Percentiles rank a stretch among this genome's conserved stretches.
These are phyloP conservation scores for Geotrichum klebahnii DNA, from an alignment of 1,139 yeast genomes.

Conservation along the genomic window DNA sequence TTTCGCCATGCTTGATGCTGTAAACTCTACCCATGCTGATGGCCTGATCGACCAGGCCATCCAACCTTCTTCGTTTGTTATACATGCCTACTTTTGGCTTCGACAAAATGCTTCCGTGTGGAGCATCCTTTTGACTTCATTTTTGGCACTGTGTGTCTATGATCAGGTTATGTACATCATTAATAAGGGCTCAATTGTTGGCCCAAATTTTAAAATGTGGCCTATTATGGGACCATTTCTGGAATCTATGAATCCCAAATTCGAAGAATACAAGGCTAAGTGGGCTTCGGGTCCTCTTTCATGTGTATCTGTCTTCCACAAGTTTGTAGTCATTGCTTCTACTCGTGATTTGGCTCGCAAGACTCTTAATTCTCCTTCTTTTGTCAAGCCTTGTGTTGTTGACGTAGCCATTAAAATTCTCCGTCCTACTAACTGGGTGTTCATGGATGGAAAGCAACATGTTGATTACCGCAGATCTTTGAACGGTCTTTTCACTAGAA, in stretches of 20 bases:
- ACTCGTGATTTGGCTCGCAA: slow-evolving; percentile 87
- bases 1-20: slow-evolving; percentile 13
- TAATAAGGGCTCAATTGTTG: slow-evolving; percentile 83
- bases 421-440: slow-evolving; percentile 96
- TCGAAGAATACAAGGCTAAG: slow-evolving; percentile 85
- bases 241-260: slow-evolving; percentile 93
- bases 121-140: slow-evolving; percentile 49
- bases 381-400: slow-evolving; percentile 94
- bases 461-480: slow-evolving; percentile 86
- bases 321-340: slow-evolving; percentile 93
- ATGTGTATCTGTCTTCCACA: slow-evolving; percentile 95
- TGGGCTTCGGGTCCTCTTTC: slow-evolving; percentile 94
- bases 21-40: slow-evolving; percentile 12
- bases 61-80: slow-evolving; percentile 14
- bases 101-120: slow-evolving; percentile 30
- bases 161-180: slow-evolving; percentile 78
- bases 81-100: slow-evolving; percentile 13
- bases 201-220: slow-evolving; percentile 82
- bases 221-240: slow-evolving; percentile 95
- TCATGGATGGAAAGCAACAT: slow-evolving; percentile 91
- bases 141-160: slow-evolving; percentile 55
- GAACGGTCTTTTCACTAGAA: slow-evolving; percentile 80
- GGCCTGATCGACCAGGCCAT: slow-evolving; percentile 4
- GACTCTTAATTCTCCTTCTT: slow-evolving; percentile 76
- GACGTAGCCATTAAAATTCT: slow-evolving; percentile 91